Evolutionary conservation across 2,329 filamentous ascomycete species (phyloP).

Genomic region (Colletotrichum tropicicola): DNA sequence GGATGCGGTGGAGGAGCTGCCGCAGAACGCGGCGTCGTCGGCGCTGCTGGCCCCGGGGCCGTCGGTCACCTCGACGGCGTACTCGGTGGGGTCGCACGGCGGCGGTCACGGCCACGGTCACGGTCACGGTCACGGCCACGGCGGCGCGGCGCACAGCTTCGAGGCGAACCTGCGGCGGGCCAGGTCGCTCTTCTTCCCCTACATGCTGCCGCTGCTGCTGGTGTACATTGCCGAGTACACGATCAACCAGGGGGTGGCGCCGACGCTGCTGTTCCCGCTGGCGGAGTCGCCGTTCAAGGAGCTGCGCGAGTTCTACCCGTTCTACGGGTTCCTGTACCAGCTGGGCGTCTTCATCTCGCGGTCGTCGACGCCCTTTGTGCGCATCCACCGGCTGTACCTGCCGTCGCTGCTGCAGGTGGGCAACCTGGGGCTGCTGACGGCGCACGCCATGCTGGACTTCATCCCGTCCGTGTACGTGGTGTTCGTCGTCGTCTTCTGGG

Average conservation of each 20-base stretch:
- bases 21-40: conserved; percentile 52
- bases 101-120: too few species aligned
- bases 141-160: conserved; percentile 42
- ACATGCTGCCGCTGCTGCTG: conserved; percentile 89
- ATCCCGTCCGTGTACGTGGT: conserved; percentile 88
- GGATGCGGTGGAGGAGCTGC: conserved; percentile 44
- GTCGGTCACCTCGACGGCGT: conserved; percentile 49
- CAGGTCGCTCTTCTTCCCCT: conserved; percentile 75
- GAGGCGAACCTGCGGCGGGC: conserved; percentile 70
- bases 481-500: conserved; percentile 90
- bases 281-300: conserved; percentile 78
- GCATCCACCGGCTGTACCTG: conserved; percentile 82
- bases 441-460: conserved; percentile 83
- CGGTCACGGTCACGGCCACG: too few species aligned
- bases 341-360: conserved; percentile 94
- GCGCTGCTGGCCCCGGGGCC: conserved; percentile 58
- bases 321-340: conserved; percentile 95
- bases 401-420: conserved; percentile 83
- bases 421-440: conserved; percentile 78
- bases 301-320: conserved; percentile 90
- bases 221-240: conserved; percentile 98
- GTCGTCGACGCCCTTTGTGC: conserved; percentile 87
- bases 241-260: conserved; percentile 94
- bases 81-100: conserved; percentile 38
- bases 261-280: conserved; percentile 88